These are phyloP conservation scores for Fusarium albidum DNA, from an alignment of 2,329 filamentous ascomycete species.

Conservation along the genomic window DNA sequence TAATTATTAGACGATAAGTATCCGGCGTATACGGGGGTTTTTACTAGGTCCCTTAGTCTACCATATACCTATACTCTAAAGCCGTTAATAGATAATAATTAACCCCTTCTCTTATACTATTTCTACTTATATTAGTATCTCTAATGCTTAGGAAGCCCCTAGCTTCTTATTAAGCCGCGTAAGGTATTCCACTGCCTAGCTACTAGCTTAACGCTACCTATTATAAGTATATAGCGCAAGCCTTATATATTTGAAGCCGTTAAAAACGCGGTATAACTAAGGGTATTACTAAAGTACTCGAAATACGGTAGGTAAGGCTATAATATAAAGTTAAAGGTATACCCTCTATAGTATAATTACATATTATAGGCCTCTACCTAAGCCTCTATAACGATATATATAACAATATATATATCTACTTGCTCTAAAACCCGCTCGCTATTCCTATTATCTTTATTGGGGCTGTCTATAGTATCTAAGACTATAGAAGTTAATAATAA, in stretches of 20 bases:
- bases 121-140: slow-evolving; percentile 30
- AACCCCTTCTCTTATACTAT: slow-evolving; percentile 17
- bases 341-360: slow-evolving; percentile 13
- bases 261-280: background rate
- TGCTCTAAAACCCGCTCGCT: slow-evolving; percentile 1
- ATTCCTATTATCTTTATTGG: background rate
- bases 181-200: slow-evolving; percentile 8
- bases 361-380: slow-evolving; percentile 1
- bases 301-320: background rate
- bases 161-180: slow-evolving; percentile 20
- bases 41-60: slow-evolving; percentile 9
- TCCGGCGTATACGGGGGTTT: slow-evolving; percentile 20
- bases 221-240: slow-evolving; percentile 12
- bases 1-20: background rate
- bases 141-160: slow-evolving; percentile 1
- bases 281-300: background rate
- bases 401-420: slow-evolving; percentile 3
- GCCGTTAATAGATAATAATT: slow-evolving; percentile 8
- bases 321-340: slow-evolving; percentile 11
- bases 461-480: background rate
- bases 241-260: background rate
- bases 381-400: slow-evolving; percentile 1
- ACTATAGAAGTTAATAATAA: slow-evolving; percentile 2
- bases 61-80: background rate
- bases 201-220: slow-evolving; percentile 8